These are phyloP conservation scores for Ceriops zippeliana DNA, from an alignment of 345 rosid species.

Conservation along the genomic window DNA sequence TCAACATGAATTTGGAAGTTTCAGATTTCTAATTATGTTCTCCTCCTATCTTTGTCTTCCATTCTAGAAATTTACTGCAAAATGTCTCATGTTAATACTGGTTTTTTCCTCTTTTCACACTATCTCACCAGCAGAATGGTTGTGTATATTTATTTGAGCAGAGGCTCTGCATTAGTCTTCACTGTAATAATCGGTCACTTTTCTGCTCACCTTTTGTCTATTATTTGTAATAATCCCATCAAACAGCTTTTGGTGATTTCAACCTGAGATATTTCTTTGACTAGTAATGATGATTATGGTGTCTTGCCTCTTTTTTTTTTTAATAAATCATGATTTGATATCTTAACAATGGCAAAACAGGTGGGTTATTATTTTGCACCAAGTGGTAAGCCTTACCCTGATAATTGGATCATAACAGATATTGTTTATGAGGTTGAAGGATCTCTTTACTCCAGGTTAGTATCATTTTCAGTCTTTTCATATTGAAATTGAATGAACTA, in stretches of 20 bases:
- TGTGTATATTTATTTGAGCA: neutral
- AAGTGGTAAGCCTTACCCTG: constrained; percentile 98
- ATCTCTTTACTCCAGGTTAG: constrained; percentile 70
- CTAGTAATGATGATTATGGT: constrained; percentile 13
- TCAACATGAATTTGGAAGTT: neutral
- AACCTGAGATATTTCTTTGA: constrained; percentile 12
- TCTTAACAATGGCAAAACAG: constrained; percentile 42
- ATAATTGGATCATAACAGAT: constrained; percentile 97
- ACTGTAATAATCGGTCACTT: neutral
- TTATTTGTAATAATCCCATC: neutral
- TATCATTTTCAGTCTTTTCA: neutral
- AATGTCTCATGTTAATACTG: neutral
- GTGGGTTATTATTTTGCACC: constrained; percentile 97
- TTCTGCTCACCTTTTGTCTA: neutral
- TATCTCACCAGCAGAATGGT: neutral
- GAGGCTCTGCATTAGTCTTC: constrained; percentile 2
- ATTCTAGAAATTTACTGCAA: neutral
- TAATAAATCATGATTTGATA: constrained; percentile 1
- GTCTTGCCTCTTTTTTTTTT: too few species aligned
- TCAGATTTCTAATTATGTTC: neutral
- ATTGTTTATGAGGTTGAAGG: constrained; percentile 88
- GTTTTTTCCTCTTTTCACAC: neutral
- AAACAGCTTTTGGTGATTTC: constrained; percentile 4
- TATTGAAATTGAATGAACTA: neutral
- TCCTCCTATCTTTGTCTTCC: neutral